Evolutionary conservation across 352 stramenopile genomes (phyloP).

Genomic region (Globisporangium megalacanthum): DNA sequence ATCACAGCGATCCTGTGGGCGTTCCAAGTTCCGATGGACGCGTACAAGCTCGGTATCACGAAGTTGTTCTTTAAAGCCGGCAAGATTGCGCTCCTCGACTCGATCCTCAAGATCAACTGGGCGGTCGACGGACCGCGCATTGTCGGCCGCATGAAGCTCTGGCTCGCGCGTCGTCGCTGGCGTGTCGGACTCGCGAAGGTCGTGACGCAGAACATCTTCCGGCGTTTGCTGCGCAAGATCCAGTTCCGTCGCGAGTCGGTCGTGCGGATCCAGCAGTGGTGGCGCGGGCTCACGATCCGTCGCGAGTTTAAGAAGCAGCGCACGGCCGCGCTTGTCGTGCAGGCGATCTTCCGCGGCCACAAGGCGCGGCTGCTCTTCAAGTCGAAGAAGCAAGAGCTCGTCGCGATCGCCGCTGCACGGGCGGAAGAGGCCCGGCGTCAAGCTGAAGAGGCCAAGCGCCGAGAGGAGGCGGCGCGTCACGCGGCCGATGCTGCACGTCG

Average conservation of each 20-base stretch:
- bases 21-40: slow-evolving; percentile 72
- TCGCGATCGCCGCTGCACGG: slow-evolving; percentile 66
- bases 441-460: slow-evolving; percentile 77
- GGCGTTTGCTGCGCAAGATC: slow-evolving; percentile 46
- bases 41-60: slow-evolving; percentile 81
- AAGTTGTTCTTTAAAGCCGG: slow-evolving; percentile 70
- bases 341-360: slow-evolving; percentile 78
- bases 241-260: slow-evolving; percentile 57
- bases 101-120: slow-evolving; percentile 77
- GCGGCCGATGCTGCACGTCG: slow-evolving; percentile 51
- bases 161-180: slow-evolving; percentile 67
- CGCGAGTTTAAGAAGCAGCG: slow-evolving; percentile 83
- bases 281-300: slow-evolving; percentile 64
- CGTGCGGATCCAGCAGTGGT: slow-evolving; percentile 80
- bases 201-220: slow-evolving; percentile 50
- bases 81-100: slow-evolving; percentile 72
- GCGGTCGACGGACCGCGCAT: slow-evolving; percentile 48
- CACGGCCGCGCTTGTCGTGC: slow-evolving; percentile 59
- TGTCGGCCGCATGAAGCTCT: slow-evolving; percentile 61
- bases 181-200: slow-evolving; percentile 66
- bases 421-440: slow-evolving; percentile 67
- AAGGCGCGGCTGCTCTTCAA: slow-evolving; percentile 70
- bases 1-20: slow-evolving; percentile 82
- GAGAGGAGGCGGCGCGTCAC: slow-evolving; percentile 62
- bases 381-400: slow-evolving; percentile 82